Percentiles rank a stretch among this genome's conserved stretches.
Conservation (phyloP, 1,284 basidiomycete species). For the Tylopilus sp. region DNA sequence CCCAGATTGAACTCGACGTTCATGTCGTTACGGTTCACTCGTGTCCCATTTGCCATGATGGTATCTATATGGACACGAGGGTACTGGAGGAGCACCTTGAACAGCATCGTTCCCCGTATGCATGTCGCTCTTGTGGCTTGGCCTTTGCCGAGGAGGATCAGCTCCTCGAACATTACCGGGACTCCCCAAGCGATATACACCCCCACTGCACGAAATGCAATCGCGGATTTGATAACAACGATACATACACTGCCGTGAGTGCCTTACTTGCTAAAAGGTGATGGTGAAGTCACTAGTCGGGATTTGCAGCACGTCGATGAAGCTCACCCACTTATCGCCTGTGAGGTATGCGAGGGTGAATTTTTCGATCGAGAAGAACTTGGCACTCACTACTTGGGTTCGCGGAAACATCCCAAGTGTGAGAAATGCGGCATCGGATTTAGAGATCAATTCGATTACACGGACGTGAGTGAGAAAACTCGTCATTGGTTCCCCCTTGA, state of each 20-base stretch:
- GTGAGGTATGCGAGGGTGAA: constrained; percentile 26
- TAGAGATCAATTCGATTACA: constrained; percentile 29
- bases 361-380: constrained; percentile 26
- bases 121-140: constrained; percentile 24
- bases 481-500: constrained; percentile 5
- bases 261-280: not conserved
- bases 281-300: constrained; percentile 1
- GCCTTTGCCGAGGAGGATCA: constrained; percentile 27
- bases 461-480: constrained; percentile 23
- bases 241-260: constrained; percentile 23
- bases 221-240: constrained; percentile 22
- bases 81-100: constrained; percentile 30
- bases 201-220: constrained; percentile 28
- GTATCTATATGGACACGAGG: constrained; percentile 27
- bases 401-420: constrained; percentile 29
- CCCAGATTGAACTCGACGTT: constrained; percentile 30
- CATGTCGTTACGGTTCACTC: constrained; percentile 33
- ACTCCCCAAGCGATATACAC: constrained; percentile 23
- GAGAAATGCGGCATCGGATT: constrained; percentile 29
- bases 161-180: constrained; percentile 30
- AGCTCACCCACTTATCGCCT: constrained; percentile 27
- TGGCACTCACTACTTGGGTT: constrained; percentile 25
- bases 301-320: constrained; percentile 23
- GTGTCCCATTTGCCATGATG: constrained; percentile 33
- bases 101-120: constrained; percentile 27